A percentile compares a stretch with the other conserved stretches of the same genome.
Conservation (phyloP, 1,139 yeast species). For the Taphrina pruni region DNA sequence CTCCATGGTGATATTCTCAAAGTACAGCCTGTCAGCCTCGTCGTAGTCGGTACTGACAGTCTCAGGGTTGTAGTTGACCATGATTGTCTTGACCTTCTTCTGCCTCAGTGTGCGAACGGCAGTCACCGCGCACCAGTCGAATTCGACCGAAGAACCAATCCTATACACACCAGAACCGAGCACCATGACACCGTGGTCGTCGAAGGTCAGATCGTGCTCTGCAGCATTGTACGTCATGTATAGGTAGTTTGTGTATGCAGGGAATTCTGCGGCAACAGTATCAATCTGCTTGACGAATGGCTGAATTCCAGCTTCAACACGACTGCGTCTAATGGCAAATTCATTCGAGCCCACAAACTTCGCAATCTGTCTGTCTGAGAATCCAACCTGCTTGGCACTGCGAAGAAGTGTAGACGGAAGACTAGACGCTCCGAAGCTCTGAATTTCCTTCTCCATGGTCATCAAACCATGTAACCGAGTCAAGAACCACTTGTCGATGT, state of each 20-base stretch:
- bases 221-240: slow-evolving; percentile 96
- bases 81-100: slow-evolving; percentile 85
- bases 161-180: slow-evolving; percentile 94
- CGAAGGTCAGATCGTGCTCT: slow-evolving; percentile 79
- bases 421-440: slow-evolving; percentile 52
- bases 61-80: slow-evolving; percentile 98
- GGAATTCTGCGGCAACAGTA: slow-evolving; percentile 99
- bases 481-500: slow-evolving; percentile 96
- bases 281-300: slow-evolving; percentile 98
- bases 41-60: slow-evolving; percentile 98
- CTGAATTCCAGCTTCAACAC: slow-evolving; percentile 84
- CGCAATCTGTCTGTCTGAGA: slow-evolving; percentile 96
- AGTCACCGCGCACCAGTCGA: slow-evolving; percentile 95
- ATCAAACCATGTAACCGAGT: slow-evolving; percentile 71
- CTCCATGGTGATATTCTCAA: slow-evolving; percentile 93
- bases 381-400: slow-evolving; percentile 95
- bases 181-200: slow-evolving; percentile 87
- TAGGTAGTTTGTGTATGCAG: slow-evolving; percentile 92
- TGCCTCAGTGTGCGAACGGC: slow-evolving; percentile 94
- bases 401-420: slow-evolving; percentile 68
- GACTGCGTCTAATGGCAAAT: slow-evolving; percentile 86
- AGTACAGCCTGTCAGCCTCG: slow-evolving; percentile 96
- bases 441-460: slow-evolving; percentile 38
- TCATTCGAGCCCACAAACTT: slow-evolving; percentile 87
- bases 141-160: slow-evolving; percentile 92